Evolutionary conservation across 1,139 yeast genomes (phyloP), one percentile per base, ranked within the genome.

Genomic region (Yamadazyma dendronema): DNA sequence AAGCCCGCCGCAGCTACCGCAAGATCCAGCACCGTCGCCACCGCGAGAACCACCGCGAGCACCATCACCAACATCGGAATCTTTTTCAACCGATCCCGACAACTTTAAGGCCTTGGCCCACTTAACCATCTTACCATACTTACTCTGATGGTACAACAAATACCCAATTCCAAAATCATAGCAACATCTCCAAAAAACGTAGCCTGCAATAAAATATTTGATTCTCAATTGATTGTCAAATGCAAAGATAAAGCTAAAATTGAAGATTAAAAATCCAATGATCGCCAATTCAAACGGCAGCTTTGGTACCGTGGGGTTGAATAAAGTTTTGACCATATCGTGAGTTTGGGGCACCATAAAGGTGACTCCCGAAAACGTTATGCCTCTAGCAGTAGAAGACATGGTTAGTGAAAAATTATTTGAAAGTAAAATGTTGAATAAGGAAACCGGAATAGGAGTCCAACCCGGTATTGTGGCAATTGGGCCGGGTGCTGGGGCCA

Each of bases 151-250:
- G 47, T 78, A 76, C 34, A 87, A 66, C 27, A 87, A 61, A 52
- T 74, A 71, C 25, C 96, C 96, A 48, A 87, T 84, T 13, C 96
- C 96, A 31, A 78, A 71, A 57, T 87, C 88, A 62, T 87, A 87
- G 24, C 80, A 72, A 31, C 82, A 59, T 50, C 96, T 73, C 95
- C 96, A 87, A 57, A 84, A 78, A 14, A 81, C 60, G 56, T 85
- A 87, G 40, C 83, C 65, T 1, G 62, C 62, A 34, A 79, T 57
- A 61, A 73, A 77, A 14, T 75, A 56, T 16, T 67, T 62, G 35
- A 74, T 69, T 42, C 84, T 60, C 12, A 49, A 35, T 27, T 49
- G 42, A 45, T 63, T 47, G 24, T 48, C 54, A 14, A 67, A 53
- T 14, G 61, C 54, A 48, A 61, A 67, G 50, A 77, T 84, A 8